Conservation (phyloP, 1,284 basidiomycete genomes). For the Afroboletus lepidellus region DNA sequence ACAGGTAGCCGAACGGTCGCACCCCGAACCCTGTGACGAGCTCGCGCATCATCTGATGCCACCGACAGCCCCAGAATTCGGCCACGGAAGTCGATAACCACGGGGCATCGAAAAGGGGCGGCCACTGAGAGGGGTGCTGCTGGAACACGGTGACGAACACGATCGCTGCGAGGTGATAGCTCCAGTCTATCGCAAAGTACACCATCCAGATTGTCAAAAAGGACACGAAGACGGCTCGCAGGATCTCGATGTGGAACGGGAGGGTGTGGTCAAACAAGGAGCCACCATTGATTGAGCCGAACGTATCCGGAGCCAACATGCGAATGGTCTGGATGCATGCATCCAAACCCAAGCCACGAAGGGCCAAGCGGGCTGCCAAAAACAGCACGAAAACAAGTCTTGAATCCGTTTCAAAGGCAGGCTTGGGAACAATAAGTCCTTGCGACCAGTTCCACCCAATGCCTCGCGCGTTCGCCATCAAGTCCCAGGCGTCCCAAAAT, state of each 20-base stretch:
- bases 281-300: constrained; percentile 29
- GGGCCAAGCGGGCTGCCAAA: background rate
- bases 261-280: constrained; percentile 50
- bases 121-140: constrained; percentile 39
- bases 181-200: constrained; percentile 30
- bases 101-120: constrained; percentile 41
- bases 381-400: background rate
- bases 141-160: constrained; percentile 26
- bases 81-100: constrained; percentile 40
- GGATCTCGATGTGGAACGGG: constrained; percentile 40
- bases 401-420: background rate
- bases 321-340: constrained; percentile 13
- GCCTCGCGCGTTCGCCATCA: constrained; percentile 12
- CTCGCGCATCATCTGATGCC: constrained; percentile 43
- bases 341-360: constrained; percentile 17
- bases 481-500: constrained; percentile 28
- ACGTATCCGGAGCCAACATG: constrained; percentile 15
- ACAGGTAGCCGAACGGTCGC: constrained; percentile 31
- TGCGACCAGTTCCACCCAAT: constrained; percentile 21
- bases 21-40: constrained; percentile 26
- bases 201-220: constrained; percentile 41
- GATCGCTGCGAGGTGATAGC: background rate
- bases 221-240: constrained; percentile 34
- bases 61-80: constrained; percentile 46
- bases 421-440: constrained; percentile 9